Conservation (phyloP, 2,329 filamentous ascomycete genomes). For the Teratosphaeria gauchensis region DNA sequence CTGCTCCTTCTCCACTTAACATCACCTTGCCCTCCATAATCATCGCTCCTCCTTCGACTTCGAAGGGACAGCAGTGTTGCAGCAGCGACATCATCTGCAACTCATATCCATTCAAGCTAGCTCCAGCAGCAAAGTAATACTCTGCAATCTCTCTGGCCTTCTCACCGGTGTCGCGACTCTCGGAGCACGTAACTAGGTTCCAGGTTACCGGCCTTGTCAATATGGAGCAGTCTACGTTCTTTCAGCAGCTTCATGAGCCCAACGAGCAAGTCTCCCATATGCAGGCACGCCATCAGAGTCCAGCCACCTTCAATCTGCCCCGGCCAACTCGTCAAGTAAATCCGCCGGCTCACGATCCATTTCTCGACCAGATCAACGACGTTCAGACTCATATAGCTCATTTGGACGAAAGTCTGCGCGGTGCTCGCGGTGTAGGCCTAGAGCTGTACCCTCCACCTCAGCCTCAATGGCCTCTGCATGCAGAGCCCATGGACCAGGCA, state of each 20-base stretch:
- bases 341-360: not conserved
- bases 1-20: not conserved
- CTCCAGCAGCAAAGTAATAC: not conserved
- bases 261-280: constrained; percentile 15
- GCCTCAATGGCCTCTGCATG: not conserved
- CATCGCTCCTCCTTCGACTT: not conserved
- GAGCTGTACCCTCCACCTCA: not conserved
- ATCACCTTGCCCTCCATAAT: not conserved
- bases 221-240: constrained; percentile 19
- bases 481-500: not conserved
- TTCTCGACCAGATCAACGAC: constrained; percentile 3
- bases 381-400: constrained; percentile 3
- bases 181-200: not conserved
- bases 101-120: not conserved
- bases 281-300: constrained; percentile 4
- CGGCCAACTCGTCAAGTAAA: not conserved
- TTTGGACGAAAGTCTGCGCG: not conserved
- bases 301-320: not conserved
- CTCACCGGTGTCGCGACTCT: not conserved
- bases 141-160: not conserved
- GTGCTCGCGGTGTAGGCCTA: not conserved
- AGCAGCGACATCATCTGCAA: not conserved
- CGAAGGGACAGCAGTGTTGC: not conserved
- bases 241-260: constrained; percentile 14
- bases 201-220: not conserved